These are phyloP conservation scores for Davidsoniella neocaledoniae DNA, from an alignment of 2,329 filamentous ascomycete genomes.

Conservation along the genomic window DNA sequence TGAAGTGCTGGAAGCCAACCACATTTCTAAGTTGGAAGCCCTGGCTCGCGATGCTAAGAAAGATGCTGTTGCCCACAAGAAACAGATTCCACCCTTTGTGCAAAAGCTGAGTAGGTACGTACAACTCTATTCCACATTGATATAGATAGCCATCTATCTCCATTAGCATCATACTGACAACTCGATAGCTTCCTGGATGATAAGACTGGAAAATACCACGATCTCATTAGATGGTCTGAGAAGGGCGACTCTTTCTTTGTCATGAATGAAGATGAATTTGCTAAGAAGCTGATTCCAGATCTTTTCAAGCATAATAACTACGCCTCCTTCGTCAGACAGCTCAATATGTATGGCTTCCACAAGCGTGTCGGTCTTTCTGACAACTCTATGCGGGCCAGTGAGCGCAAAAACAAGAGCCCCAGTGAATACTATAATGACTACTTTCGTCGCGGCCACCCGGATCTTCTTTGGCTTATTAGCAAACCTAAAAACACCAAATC, in stretches of 20 bases:
- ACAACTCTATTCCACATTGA: not conserved
- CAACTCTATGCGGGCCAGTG: slow-evolving; percentile 93
- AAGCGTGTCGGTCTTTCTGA: slow-evolving; percentile 88
- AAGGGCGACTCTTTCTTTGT: slow-evolving; percentile 95
- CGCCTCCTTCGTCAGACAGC: slow-evolving; percentile 83
- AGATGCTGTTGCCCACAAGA: slow-evolving; percentile 76
- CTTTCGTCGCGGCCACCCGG: slow-evolving; percentile 83
- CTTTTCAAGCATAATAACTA: slow-evolving; percentile 99
- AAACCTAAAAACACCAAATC: slow-evolving; percentile 69
- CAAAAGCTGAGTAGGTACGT: slow-evolving; percentile 90
- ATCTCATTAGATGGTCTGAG: slow-evolving; percentile 92
- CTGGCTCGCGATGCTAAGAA: slow-evolving; percentile 67
- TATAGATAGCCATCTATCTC: not conserved
- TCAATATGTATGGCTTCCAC: slow-evolving; percentile 98
- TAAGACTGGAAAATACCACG: slow-evolving; percentile 58
- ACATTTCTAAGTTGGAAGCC: slow-evolving; percentile 62
- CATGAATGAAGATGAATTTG: slow-evolving; percentile 94
- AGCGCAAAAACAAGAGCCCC: slow-evolving; percentile 92
- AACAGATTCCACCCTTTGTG: slow-evolving; percentile 94
- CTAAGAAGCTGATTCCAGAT: slow-evolving; percentile 88
- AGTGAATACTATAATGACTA: slow-evolving; percentile 97
- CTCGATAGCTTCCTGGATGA: slow-evolving; percentile 73
- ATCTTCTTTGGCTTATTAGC: slow-evolving; percentile 88
- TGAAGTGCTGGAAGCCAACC: slow-evolving; percentile 39
- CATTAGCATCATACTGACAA: slow-evolving; percentile 15